These are phyloP conservation scores for Alternaria brassicae DNA, from an alignment of 2,329 filamentous ascomycete species.

Conservation along the genomic window DNA sequence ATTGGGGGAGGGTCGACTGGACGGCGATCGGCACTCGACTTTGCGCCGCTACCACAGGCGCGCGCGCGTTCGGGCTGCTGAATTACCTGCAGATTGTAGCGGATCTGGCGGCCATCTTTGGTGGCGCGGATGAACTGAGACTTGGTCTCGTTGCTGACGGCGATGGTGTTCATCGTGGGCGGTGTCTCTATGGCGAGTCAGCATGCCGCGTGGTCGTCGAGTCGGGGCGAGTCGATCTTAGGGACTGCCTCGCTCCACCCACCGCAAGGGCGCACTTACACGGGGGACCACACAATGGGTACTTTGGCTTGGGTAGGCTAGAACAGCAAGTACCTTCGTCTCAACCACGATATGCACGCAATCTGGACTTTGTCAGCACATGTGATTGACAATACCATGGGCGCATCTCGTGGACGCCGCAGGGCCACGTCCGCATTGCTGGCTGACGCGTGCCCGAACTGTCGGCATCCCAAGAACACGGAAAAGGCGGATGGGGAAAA, in stretches of 20 bases:
- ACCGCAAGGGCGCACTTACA: constrained; percentile 24
- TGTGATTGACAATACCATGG: constrained; percentile 7
- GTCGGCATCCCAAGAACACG: constrained; percentile 20
- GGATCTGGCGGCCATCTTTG: constrained; percentile 76
- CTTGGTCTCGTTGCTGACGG: constrained; percentile 64
- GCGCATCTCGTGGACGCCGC: constrained; percentile 17
- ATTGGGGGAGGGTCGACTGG: constrained; percentile 95
- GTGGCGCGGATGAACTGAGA: constrained; percentile 66
- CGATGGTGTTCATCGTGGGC: constrained; percentile 52
- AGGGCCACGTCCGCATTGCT: constrained; percentile 19
- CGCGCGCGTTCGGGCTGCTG: constrained; percentile 94
- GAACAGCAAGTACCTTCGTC: constrained; percentile 13
- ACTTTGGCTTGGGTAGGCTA: constrained; percentile 5
- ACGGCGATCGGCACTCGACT: constrained; percentile 81
- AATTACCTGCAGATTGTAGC: constrained; percentile 83
- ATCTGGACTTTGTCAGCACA: constrained; percentile 19
- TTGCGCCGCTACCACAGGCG: constrained; percentile 93
- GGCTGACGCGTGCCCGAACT: constrained; percentile 19
- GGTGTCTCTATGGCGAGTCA: constrained; percentile 20
- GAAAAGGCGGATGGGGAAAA: constrained; percentile 8
- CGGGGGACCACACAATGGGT: constrained; percentile 5
- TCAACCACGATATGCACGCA: constrained; percentile 25
- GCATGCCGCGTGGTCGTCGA: constrained; percentile 18
- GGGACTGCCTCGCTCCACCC: constrained; percentile 16
- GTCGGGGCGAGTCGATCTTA: constrained; percentile 13